Evolutionary conservation across 331 rosid genomes (phyloP), one percentile per base, ranked within the genome.

Genomic region (Phaseolus coccineus): DNA sequence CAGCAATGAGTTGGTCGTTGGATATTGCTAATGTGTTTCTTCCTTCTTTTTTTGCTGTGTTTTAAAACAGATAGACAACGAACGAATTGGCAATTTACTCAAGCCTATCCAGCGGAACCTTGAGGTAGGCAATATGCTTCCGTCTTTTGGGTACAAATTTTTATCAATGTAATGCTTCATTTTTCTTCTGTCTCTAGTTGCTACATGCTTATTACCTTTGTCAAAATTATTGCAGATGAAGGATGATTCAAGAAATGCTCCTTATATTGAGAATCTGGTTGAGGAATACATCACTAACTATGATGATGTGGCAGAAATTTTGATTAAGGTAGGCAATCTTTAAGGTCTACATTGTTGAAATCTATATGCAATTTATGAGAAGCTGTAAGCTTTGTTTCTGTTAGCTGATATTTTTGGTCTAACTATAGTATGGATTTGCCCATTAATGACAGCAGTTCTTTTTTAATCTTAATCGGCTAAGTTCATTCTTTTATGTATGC

Each of bases 271-370:
- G 82, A 93, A 91, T 68, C 84, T 95, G 88, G 89, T 94, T 9
- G 99, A 96, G 89, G 96, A 93, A 82, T 91, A 88, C 15, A 91
- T 96, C 82, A 87, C 90, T 44, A 74, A 92, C 88, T 91, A 91
- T 59, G 96, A 93, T 81, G 99, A 96, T 70, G 88, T 93, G 82
- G 87, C 84, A 47, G 91, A 86, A 80, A 88, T 93, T 84, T 84
- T 96, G 77, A 87, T 96, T 33, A 96, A 96, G 99, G 99, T 95
- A 77, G 57, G 69, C 72, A 55, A 28, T 30, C 70, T 75, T 76
- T 53, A 44, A 40, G 51, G 66, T 57, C 13, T 83, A 53, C 69
- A 14, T 25, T 40, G 40, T 73, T 61, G 42, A 73, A 55, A 78
- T 69, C 30, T 80, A 24, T 53, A 40, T 73, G 25, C 35, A 40